Base-by-base conservation (phyloP, 352 stramenopile species). In the Globisporangium ultimum region DNA sequence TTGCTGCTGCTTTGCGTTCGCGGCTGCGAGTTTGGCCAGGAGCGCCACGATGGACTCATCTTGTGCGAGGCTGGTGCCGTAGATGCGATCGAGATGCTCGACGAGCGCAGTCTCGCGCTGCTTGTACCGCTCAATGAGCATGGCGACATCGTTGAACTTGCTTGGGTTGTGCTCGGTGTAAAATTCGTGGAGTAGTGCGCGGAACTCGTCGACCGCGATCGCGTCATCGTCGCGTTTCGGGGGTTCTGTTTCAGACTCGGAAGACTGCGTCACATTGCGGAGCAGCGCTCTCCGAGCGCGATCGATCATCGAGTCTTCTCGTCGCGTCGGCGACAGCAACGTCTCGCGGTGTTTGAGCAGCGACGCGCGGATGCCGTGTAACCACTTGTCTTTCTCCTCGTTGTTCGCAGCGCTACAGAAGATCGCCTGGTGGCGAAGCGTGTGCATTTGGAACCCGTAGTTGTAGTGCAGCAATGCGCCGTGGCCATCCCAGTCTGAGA, bases 401-500 rank as follows among this genome's bases (percentile, higher is more conserved):
- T 73, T 68, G 58, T 62, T 89, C 5, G 79, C 68, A 0, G 79
- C 79, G 54, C 84, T 93, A 55, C 81, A 93, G 28, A 78, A 78
- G 36, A 90, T 74, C n/a, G 67, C 70, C 34, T 76, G 40, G 45
- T 87, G 80, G 13, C 59, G 57, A 22, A 76, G 65, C 0, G 78
- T 87, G 45, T 89, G 76, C n/a, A 93, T 60, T 40, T 87, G 60
- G 38, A 93, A 93, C 1, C 75, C 77, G 56, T 93, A 71, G 17
- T 83, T 68, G 66, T 93, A 93, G 50, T 87, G 78, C 52, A 91
- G 64, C 34, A 91, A 48, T 13, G 76, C 57, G 10, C 72, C 70
- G 43, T 87, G 71, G 20, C 81, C 84, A 32, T 93, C 77, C 80
- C 80, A 91, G 9, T 83, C 78, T 0, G 70, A 82, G 11, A 89